phyloP scores from a whole-genome alignment of 306 rosid genomes.

The Malus orientalis region DNA sequence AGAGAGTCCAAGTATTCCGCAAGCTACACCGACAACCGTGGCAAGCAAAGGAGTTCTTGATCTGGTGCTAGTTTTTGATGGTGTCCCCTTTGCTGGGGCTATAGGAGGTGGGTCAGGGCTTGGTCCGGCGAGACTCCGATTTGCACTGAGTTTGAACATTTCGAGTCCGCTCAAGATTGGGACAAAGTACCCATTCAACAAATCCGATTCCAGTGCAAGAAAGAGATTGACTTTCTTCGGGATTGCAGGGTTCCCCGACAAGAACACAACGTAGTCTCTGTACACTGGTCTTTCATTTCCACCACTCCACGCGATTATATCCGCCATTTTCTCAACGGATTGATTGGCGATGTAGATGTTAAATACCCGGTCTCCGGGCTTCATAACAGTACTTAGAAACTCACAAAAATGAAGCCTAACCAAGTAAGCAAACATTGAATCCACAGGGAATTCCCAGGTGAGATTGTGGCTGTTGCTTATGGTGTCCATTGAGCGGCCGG shows the following conservation, averaged over 20 bases:
- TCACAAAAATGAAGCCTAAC: constrained; percentile 23
- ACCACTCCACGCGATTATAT: accelerated
- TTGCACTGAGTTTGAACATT: constrained; percentile 25
- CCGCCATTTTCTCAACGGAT: not conserved
- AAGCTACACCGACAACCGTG: not conserved
- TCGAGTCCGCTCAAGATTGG: constrained; percentile 17
- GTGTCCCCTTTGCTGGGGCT: not conserved
- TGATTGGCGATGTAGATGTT: not conserved
- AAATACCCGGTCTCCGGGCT: not conserved
- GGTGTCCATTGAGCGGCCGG: not conserved
- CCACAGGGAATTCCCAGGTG: constrained; percentile 1
- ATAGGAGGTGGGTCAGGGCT: not conserved
- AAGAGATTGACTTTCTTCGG: not conserved
- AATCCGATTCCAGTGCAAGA: not conserved
- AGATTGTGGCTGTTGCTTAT: not conserved
- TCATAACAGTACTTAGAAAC: not conserved
- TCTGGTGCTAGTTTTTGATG: too few relatives aligned
- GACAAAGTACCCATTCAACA: too few relatives aligned
- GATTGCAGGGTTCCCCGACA: too few relatives aligned
- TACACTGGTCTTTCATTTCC: not conserved
- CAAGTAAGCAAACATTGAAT: not conserved
- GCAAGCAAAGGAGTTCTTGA: not conserved
- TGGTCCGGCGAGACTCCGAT: constrained; percentile 12
- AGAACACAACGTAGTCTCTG: too few relatives aligned
- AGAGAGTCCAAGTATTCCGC: not conserved